Base-by-base conservation (phyloP, 2,329 filamentous ascomycete species). In the Podosphaera aphanis region DNA sequence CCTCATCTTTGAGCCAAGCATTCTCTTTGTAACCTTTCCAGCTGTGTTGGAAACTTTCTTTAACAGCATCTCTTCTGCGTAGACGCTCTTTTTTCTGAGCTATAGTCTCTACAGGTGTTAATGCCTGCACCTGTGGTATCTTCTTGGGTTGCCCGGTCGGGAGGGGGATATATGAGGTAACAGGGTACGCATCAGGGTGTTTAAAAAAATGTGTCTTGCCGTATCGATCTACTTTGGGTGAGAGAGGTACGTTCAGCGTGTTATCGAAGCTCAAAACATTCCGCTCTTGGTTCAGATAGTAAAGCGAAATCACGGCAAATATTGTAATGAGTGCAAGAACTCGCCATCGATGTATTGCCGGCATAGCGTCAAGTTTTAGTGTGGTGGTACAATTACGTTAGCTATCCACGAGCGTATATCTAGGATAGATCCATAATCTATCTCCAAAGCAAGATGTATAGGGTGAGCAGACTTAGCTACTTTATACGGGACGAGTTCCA, bases 1-100 rank as follows among this genome's bases (percentile, higher is more conserved):
- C 64, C 63, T 95, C 90, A 58, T 98, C 90, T 52, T 88, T 80
- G 50, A 78, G 73, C 75, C 83, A 90, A 2, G 85, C 88, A 54
- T 77, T 68, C 49, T 74, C 66, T 56, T 73, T 80, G 63, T 95
- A 98, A 13, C 82, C 83, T 1, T 67, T 63, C 90, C 90, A 95
- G 1, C 83, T 55, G 43, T 59, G 58, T 25, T 35, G 23, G 41
- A 60, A 60, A 40, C 53, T 57, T 47, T 56, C 53, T 43, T 52
- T 55, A 1, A 60, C 57, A 0, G 51, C 50, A 11, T 50, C 53
- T 31, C 48, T 49, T 19, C 56, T 47, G 25, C 45, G 48, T 20
- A 56, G 7, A 25, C 57, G 48, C 20, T 54, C 49, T 25, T 51
- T 41, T 39, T 52, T 54, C 39, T 52, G 47, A 21, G 44, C 49